phyloP scores from a whole-genome alignment of 345 rosid species.

The Euclidium syriacum region DNA sequence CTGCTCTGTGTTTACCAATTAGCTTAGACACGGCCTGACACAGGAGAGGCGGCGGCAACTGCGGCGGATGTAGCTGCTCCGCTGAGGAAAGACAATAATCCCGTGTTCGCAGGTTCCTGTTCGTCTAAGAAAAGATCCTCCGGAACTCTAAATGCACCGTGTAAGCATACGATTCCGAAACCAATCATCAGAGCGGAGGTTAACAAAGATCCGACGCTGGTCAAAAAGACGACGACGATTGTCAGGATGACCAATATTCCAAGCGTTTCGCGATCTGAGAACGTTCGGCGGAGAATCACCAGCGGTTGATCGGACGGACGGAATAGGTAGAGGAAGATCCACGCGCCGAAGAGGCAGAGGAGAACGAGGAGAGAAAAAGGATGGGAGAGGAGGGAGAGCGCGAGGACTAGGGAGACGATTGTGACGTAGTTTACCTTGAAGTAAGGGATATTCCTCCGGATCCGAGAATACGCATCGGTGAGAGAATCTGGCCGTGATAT shows the following conservation, averaged over 20 bases:
- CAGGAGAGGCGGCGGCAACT: constrained; percentile 54
- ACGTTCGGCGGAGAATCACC: constrained; percentile 51
- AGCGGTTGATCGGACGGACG: constrained; percentile 75
- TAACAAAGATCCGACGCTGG: constrained; percentile 69
- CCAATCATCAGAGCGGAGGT: constrained; percentile 63
- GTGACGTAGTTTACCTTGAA: constrained; percentile 73
- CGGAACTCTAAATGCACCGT: constrained; percentile 78
- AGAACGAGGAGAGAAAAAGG: constrained; percentile 69
- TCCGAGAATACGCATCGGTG: constrained; percentile 63
- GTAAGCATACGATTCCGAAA: constrained; percentile 58
- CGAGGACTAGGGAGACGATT: constrained; percentile 51
- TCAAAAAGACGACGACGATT: constrained; percentile 56
- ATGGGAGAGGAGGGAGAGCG: constrained; percentile 61
- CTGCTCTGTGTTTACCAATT: not conserved
- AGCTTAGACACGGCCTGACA: constrained; percentile 39
- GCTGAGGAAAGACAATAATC: constrained; percentile 62
- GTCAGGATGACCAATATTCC: constrained; percentile 50
- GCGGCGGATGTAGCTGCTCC: constrained; percentile 62
- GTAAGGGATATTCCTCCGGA: constrained; percentile 54
- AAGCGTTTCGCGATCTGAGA: constrained; percentile 73
- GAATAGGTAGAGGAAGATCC: constrained; percentile 66
- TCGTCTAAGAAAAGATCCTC: constrained; percentile 84
- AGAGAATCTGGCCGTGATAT: constrained; percentile 53
- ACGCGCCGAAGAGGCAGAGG: constrained; percentile 48
- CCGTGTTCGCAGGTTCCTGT: constrained; percentile 52